Percentiles rank a stretch among this genome's conserved stretches.
Evolutionary conservation across 805 yeast species (phyloP).

Genomic region (Zygoascus bituminiphila): DNA sequence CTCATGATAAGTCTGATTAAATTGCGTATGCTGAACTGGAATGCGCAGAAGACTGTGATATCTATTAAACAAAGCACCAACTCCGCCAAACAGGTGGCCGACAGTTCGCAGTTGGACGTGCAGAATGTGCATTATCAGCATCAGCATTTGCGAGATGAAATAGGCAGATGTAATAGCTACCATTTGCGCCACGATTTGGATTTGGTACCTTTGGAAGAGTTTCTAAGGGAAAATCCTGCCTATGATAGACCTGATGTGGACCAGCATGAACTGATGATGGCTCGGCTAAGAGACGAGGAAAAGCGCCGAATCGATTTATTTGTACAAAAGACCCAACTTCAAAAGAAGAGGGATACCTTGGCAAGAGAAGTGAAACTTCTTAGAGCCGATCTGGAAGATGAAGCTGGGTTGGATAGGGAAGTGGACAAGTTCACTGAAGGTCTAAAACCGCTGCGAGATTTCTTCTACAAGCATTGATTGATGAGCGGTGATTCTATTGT

Average conservation of each 20-base stretch:
- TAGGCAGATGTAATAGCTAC: constrained; percentile 15
- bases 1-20: constrained; percentile 12
- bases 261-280: constrained; percentile 17
- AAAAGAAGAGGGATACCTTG: constrained; percentile 12
- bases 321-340: constrained; percentile 14
- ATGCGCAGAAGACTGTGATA: constrained; percentile 15
- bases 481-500: too few relatives aligned
- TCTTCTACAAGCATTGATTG: constrained; percentile 11
- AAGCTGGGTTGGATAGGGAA: constrained; percentile 6
- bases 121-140: constrained; percentile 23
- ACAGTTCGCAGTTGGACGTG: constrained; percentile 16
- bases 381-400: constrained; percentile 15
- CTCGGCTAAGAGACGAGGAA: constrained; percentile 22
- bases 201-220: constrained; percentile 17
- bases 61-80: constrained; percentile 15
- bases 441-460: constrained; percentile 4
- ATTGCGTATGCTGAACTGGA: constrained; percentile 15
- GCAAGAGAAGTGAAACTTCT: constrained; percentile 10
- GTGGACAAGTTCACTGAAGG: constrained; percentile 6
- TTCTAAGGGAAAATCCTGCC: constrained; percentile 17
- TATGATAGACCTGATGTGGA: constrained; percentile 1
- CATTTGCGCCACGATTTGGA: constrained; percentile 17
- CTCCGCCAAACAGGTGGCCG: constrained; percentile 14
- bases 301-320: constrained; percentile 17
- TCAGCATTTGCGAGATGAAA: constrained; percentile 17